Evolutionary conservation across 257 asterid species (phyloP).

Genomic region (Capsicum baccatum): DNA sequence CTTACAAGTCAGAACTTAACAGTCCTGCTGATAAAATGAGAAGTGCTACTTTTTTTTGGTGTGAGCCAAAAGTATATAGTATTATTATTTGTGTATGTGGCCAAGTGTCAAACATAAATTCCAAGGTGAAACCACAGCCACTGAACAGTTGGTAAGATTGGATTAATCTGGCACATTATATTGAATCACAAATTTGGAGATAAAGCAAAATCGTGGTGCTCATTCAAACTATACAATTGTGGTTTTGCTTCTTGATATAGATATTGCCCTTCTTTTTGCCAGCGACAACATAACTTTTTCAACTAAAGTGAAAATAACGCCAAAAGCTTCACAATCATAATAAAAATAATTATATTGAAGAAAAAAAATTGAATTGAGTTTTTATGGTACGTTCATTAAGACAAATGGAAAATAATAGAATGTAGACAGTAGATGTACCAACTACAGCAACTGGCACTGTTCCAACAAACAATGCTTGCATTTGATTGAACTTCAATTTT

Average conservation of each 20-base stretch:
- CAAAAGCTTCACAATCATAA: neutral
- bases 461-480: neutral
- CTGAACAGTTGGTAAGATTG: constrained; percentile 52
- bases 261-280: neutral
- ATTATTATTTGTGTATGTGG: constrained; percentile 38
- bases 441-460: neutral
- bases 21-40: constrained; percentile 13
- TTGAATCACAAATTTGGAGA: constrained; percentile 45
- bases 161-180: constrained; percentile 36
- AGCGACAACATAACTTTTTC: neutral
- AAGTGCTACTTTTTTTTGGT: neutral
- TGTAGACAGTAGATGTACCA: neutral
- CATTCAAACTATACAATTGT: constrained; percentile 41
- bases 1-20: neutral
- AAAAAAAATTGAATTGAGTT: neutral
- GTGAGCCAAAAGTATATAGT: neutral
- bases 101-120: constrained; percentile 39
- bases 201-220: constrained; percentile 57
- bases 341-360: neutral
- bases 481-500: neutral
- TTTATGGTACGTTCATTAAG: neutral
- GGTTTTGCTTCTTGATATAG: constrained; percentile 30
- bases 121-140: constrained; percentile 54
- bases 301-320: neutral
- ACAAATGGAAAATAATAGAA: neutral